Evolutionary conservation across 1,139 yeast species (phyloP), one percentile per base, ranked within the genome.

Genomic region (Yamadazyma buinensis): DNA sequence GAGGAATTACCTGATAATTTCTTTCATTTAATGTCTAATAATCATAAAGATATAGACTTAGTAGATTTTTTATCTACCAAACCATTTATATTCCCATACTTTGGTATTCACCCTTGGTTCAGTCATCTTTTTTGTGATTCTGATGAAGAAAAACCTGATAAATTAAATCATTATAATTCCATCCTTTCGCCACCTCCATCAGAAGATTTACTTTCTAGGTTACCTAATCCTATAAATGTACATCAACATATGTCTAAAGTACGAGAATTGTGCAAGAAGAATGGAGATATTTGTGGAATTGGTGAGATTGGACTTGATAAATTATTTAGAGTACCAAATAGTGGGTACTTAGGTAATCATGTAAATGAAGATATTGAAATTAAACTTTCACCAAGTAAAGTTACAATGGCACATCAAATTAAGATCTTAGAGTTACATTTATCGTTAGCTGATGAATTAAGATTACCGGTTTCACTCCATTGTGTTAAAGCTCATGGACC

Each of bases 81-180:
- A 54, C 5, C 44, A 42, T 5, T 30, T 48, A 23, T 83, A 1
- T 57, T 71, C 1, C 82, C 92, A 0, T 77, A 81, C 34, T 81
- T 80, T 53, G 98, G 97, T 0, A 66, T 86, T 4, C 97, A 92
- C 55, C 97, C 97, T 0, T 90, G 97, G 97, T 87, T 75, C 50
- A 60, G 78, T 2, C 95, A 90, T 55, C 48, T 81, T 21, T 80
- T 78, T 42, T 62, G 75, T 8, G 38, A 30, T 5, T 8, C 33
- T 9, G 34, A 33, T 27, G 28, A 26, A 4, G 19, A 15, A 9
- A 7, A 26, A 12, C 13, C 8, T 8, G 26, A n/a, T 15, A 24
- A 73, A 43, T 15, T 32, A 12, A 56, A 46, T 5, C 97, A 88
- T 55, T 92, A 88, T 51, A 34, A 41, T 2, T 20, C 43, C 0